phyloP scores from a whole-genome alignment of 805 yeast species.

The Danielia reshetovae region DNA sequence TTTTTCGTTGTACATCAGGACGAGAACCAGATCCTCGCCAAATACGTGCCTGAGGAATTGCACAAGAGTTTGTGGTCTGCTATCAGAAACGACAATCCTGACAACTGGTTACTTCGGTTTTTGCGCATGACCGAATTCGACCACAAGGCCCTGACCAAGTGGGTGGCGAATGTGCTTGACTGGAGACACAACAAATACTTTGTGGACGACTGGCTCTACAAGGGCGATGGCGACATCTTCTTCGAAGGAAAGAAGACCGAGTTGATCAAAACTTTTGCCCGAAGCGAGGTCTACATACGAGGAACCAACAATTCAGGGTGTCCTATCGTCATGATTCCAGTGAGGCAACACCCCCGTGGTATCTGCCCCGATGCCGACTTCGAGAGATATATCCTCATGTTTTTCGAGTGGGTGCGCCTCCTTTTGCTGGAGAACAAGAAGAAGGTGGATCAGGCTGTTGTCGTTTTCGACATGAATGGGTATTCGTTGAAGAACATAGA shows the following conservation, averaged over 20 bases:
- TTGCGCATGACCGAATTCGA: slow-evolving; percentile 7
- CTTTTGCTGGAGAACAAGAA: slow-evolving; percentile 4
- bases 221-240: slow-evolving; percentile 8
- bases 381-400: slow-evolving; percentile 5
- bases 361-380: slow-evolving; percentile 8
- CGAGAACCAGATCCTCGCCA: slow-evolving; percentile 2
- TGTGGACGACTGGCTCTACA: slow-evolving; percentile 6
- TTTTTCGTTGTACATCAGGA: slow-evolving; percentile 7
- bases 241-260: slow-evolving; percentile 2
- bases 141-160: slow-evolving; percentile 2
- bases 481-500: slow-evolving; percentile 12
- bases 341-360: slow-evolving; percentile 5
- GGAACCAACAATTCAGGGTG: slow-evolving; percentile 6
- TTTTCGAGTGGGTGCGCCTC: slow-evolving; percentile 10
- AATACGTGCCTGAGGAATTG: slow-evolving; percentile 10
- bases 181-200: slow-evolving; percentile 6
- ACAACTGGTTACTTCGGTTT: slow-evolving; percentile 9
- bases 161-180: slow-evolving; percentile 8
- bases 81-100: slow-evolving; percentile 7
- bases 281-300: slow-evolving; percentile 5
- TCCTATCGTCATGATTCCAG: slow-evolving; percentile 6
- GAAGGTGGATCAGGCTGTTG: slow-evolving; percentile 8
- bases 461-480: slow-evolving; percentile 10
- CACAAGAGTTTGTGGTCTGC: slow-evolving; percentile 11
- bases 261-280: slow-evolving; percentile 5